Percentiles rank a stretch among this genome's conserved stretches.
These are phyloP conservation scores for Carex myosuroides DNA, from an alignment of 176 grass and related monocot species.

Conservation along the genomic window DNA sequence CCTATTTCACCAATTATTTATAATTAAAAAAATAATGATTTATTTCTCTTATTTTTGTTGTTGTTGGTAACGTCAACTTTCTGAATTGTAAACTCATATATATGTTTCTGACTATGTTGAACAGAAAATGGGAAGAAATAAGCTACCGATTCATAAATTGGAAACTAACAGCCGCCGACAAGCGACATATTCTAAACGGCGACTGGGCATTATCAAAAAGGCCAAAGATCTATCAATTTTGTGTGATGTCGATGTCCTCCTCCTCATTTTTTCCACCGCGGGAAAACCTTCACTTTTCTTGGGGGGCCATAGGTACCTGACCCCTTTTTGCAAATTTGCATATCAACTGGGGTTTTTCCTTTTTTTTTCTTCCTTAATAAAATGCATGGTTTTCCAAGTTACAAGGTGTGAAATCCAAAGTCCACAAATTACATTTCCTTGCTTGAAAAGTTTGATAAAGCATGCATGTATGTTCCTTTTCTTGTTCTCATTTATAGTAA, in stretches of 20 bases:
- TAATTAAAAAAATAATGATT: no score
- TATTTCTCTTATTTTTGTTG: no score
- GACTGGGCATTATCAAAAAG: conserved; percentile 25
- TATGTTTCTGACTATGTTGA: neutral
- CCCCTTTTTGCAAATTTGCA: neutral
- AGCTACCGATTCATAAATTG: conserved; percentile 23
- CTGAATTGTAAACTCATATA: neutral
- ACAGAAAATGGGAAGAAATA: conserved; percentile 33
- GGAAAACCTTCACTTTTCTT: conserved; percentile 17
- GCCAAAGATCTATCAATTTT: conserved; percentile 27
- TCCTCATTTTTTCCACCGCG: conserved; percentile 29
- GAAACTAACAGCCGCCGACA: conserved; percentile 4
- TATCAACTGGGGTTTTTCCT: no score
- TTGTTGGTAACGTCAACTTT: neutral
- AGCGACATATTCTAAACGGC: conserved; percentile 28
- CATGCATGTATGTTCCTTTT: neutral
- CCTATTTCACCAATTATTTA: no score
- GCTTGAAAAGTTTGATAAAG: neutral
- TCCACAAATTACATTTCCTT: neutral
- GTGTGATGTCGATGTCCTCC: conserved; percentile 25
- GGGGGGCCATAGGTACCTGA: neutral
- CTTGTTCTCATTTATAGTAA: neutral
- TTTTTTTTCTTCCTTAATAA: neutral
- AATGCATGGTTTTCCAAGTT: neutral
- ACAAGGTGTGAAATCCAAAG: neutral